Conservation (phyloP, 768 basidiomycete genomes). For the Agaricus sinodeliciosus region DNA sequence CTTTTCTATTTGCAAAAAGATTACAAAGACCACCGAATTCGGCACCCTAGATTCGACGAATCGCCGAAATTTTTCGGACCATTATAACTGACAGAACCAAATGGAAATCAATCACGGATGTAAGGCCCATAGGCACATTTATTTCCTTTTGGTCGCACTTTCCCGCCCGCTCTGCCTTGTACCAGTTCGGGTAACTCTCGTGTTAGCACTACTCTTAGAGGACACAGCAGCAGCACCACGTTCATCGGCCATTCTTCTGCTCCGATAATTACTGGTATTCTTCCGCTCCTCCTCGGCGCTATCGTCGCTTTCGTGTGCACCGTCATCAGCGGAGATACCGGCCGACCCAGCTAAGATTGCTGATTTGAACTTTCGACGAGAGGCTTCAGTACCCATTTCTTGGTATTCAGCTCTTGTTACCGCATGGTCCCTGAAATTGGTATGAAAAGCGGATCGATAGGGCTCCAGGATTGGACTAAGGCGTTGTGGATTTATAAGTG, state of each 20-base stretch:
- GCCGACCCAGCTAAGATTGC: background rate
- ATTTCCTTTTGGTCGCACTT: background rate
- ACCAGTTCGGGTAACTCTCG: background rate
- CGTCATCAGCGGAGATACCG: slow-evolving; percentile 1
- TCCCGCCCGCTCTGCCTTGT: slow-evolving; percentile 3
- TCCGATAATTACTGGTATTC: background rate
- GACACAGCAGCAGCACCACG: background rate
- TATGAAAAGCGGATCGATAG: slow-evolving; percentile 29
- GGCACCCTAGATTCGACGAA: no score
- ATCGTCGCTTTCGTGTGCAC: background rate
- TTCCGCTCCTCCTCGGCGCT: background rate
- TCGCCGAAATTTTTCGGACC: no score
- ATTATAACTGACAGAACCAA: background rate
- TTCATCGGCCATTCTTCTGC: slow-evolving; percentile 3
- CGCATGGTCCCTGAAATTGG: slow-evolving; percentile 43
- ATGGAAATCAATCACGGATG: background rate
- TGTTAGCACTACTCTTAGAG: background rate
- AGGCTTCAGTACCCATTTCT: slow-evolving; percentile 73
- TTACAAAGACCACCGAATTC: no score
- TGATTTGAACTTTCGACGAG: slow-evolving; percentile 59
- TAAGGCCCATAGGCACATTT: background rate
- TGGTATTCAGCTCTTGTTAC: slow-evolving; percentile 81
- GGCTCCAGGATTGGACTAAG: slow-evolving; percentile 5
- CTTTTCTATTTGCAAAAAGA: no score
- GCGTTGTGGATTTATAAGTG: background rate